A percentile compares a stretch with the other conserved stretches of the same genome.
These are phyloP conservation scores for Magnusiomyces starmeri DNA, from an alignment of 1,139 yeast species.

Conservation along the genomic window DNA sequence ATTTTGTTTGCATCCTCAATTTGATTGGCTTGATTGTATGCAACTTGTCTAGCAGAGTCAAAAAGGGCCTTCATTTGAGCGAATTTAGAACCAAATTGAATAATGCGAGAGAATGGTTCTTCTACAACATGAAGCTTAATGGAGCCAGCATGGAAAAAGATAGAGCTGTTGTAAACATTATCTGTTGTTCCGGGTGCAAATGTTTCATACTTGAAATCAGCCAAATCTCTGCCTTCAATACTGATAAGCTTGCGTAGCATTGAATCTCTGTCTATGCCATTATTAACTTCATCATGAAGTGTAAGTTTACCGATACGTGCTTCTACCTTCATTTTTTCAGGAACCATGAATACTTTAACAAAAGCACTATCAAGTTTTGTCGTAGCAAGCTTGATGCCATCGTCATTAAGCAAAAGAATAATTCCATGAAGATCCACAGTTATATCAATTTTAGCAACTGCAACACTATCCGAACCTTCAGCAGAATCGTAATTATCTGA, in stretches of 20 bases:
- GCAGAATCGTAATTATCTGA: not conserved
- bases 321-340: conserved; percentile 67
- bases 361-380: conserved; percentile 68
- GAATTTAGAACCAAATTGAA: conserved; percentile 65
- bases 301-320: conserved; percentile 79
- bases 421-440: conserved; percentile 66
- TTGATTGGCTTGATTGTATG: conserved; percentile 59
- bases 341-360: conserved; percentile 56
- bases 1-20: conserved; percentile 57
- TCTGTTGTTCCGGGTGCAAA: conserved; percentile 43
- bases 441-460: conserved; percentile 58
- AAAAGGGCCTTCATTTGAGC: conserved; percentile 80
- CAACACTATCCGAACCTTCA: conserved; percentile 3
- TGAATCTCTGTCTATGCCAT: conserved; percentile 55
- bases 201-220: conserved; percentile 78
- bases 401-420: conserved; percentile 71
- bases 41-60: conserved; percentile 83
- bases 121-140: conserved; percentile 71
- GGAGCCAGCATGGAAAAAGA: conserved; percentile 69
- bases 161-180: conserved; percentile 47
- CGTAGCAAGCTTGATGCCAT: conserved; percentile 75
- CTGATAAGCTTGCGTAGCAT: conserved; percentile 58
- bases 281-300: conserved; percentile 66
- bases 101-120: conserved; percentile 62
- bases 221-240: conserved; percentile 77